Base-by-base conservation (phyloP, 2,329 filamentous ascomycete genomes). In the Arthroderma sp. region DNA sequence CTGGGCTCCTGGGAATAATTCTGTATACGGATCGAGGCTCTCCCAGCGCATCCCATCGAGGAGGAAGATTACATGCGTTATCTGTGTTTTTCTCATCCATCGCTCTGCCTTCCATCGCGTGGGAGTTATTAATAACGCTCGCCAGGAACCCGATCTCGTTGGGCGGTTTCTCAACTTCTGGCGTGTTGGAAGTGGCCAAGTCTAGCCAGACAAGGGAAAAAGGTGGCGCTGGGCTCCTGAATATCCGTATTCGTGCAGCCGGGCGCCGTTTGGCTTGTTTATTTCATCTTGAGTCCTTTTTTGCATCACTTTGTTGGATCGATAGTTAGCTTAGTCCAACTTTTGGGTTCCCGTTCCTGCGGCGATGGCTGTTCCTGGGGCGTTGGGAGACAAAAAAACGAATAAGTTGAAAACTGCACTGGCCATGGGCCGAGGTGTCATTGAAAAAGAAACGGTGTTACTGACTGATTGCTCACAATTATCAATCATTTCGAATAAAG, bases 331-430 rank as follows among this genome's bases (percentile, higher is more conserved):
- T 33, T 33, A 15, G 23, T 51, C 44, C 43, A 15, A 7, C 17
- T 51, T 31, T 51, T 49, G 13, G 44, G 44, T 51, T 51, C 25
- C 6, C 33, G 44, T 51, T 51, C 44, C 44, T 51, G 44, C 44
- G 44, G 44, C 44, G 25, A 51, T 51, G 25, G 15, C 43, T 51
- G 23, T 51, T 51, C 28, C 44, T 33, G 25, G 9, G 44, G 44
- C 44, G 44, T 51, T 51, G 41, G 21, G 21, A 44, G 19, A 15
- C 41, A 19, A 23, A 11, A 44, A 44, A 31, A 49, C n/a, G n/a
- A 33, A 33, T 13, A 17, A 17, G 4, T 13, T 17, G 5, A 15
- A 28, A 31, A 35, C 28, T 17, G 44, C 44, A 51, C 44, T 7
- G 25, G 44, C 44, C 44, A 51, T 51, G 44, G n/a, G 44, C 44